Percentiles rank a stretch among this genome's conserved stretches.
Conservation (phyloP, 805 yeast species). For the baker's yeast (Saccharomyces cerevisiae) region DNA sequence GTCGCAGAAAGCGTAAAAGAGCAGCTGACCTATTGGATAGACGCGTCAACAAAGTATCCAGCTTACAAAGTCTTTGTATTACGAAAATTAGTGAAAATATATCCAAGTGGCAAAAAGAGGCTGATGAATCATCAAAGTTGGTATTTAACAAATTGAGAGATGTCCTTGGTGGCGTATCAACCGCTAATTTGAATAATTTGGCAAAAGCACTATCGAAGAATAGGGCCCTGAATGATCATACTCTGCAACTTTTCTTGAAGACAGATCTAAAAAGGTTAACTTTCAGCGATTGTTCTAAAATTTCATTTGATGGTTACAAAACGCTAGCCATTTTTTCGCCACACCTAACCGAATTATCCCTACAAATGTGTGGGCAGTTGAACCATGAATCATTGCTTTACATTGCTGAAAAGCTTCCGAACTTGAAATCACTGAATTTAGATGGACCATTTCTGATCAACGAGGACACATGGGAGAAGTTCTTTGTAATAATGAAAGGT, state of each 20-base stretch:
- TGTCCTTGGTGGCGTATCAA: constrained; percentile 80
- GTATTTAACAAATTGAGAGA: constrained; percentile 36
- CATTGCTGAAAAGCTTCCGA: constrained; percentile 48
- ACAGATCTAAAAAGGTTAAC: constrained; percentile 50
- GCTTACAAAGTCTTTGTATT: constrained; percentile 79
- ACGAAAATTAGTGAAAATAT: constrained; percentile 45
- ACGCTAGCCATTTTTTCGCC: constrained; percentile 77
- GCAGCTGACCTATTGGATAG: constrained; percentile 81
- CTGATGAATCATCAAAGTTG: constrained; percentile 6
- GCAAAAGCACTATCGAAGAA: constrained; percentile 73
- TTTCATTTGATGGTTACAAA: constrained; percentile 55
- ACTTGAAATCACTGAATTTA: constrained; percentile 48
- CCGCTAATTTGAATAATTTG: constrained; percentile 59
- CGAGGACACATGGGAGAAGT: constrained; percentile 67
- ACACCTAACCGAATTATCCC: constrained; percentile 49
- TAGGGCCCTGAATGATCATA: constrained; percentile 65
- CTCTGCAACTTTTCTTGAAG: constrained; percentile 65
- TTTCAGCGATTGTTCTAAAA: constrained; percentile 88
- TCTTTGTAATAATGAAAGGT: constrained; percentile 51
- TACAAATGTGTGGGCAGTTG: constrained; percentile 90
- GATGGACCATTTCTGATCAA: constrained; percentile 88
- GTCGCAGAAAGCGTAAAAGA: constrained; percentile 66
- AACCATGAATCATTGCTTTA: constrained; percentile 68
- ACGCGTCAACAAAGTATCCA: constrained; percentile 52
- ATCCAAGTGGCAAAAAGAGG: constrained; percentile 15